Percentiles rank a stretch among this genome's conserved stretches.
Conservation (phyloP, 257 asterid species). For the Fraxinus pennsylvanica region DNA sequence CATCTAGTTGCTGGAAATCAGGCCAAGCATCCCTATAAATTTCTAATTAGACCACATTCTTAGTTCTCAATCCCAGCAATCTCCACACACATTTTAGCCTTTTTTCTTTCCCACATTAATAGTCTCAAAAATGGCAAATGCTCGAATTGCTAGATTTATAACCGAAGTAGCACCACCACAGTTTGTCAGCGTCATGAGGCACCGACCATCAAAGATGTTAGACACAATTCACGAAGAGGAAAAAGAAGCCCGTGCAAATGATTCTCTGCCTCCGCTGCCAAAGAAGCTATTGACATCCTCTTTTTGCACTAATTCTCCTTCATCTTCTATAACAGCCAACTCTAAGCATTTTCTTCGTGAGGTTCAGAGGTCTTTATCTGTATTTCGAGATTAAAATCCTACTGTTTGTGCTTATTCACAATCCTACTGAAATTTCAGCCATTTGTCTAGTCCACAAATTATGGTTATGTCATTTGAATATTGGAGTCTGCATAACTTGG, state of each 20-base stretch:
- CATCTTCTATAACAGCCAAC: background rate
- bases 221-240: slow-evolving; percentile 78
- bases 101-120: too few species aligned
- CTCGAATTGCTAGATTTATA: slow-evolving; percentile 50
- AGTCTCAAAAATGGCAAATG: slow-evolving; percentile 48
- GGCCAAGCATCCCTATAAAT: slow-evolving; percentile 32
- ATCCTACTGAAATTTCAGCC: background rate
- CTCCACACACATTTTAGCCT: background rate
- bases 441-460: background rate
- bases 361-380: too few species aligned
- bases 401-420: background rate
- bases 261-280: background rate
- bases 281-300: background rate
- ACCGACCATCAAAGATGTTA: slow-evolving; percentile 50
- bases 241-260: slow-evolving; percentile 31
- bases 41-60: background rate
- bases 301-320: too few species aligned
- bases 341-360: slow-evolving; percentile 22
- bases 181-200: slow-evolving; percentile 49
- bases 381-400: too few species aligned
- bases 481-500: too few species aligned
- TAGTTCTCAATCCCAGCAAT: slow-evolving; percentile 10
- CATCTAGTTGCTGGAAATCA: background rate
- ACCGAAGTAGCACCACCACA: slow-evolving; percentile 68
- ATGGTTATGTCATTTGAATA: background rate